phyloP scores from a whole-genome alignment of 2,329 filamentous ascomycete genomes.

The Aspergillus chevalieri region DNA sequence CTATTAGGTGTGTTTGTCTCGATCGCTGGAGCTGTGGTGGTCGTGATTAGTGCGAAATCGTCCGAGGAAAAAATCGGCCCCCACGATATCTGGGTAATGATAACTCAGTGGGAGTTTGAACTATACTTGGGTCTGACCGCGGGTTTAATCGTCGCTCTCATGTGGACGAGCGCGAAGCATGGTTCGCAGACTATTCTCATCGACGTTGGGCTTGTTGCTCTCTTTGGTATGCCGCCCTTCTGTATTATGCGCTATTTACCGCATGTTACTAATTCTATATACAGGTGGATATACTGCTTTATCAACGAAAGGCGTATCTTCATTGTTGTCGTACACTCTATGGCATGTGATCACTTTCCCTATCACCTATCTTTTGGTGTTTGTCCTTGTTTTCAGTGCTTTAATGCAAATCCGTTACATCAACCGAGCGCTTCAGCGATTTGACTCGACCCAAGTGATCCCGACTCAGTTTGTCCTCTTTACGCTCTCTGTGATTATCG shows the following conservation, averaged over 20 bases:
- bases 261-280: slow-evolving; percentile 10
- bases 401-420: slow-evolving; percentile 97
- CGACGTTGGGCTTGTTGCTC: slow-evolving; percentile 83
- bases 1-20: slow-evolving; percentile 83
- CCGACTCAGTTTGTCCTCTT: slow-evolving; percentile 97
- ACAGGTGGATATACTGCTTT: slow-evolving; percentile 90
- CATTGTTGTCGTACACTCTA: slow-evolving; percentile 84
- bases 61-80: slow-evolving; percentile 88
- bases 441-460: slow-evolving; percentile 96
- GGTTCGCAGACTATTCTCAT: slow-evolving; percentile 84
- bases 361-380: slow-evolving; percentile 78
- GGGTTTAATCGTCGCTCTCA: slow-evolving; percentile 65
- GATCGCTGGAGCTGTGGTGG: slow-evolving; percentile 79
- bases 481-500: slow-evolving; percentile 89
- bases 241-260: not conserved
- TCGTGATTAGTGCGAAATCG: slow-evolving; percentile 83
- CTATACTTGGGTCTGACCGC: slow-evolving; percentile 77
- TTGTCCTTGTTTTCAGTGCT: slow-evolving; percentile 74
- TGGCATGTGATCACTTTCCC: slow-evolving; percentile 86
- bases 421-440: slow-evolving; percentile 82
- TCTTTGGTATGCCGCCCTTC: slow-evolving; percentile 62
- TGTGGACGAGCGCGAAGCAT: slow-evolving; percentile 76
- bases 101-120: slow-evolving; percentile 82
- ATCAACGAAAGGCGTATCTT: slow-evolving; percentile 93
- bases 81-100: slow-evolving; percentile 81